A percentile compares a stretch with the other conserved stretches of the same genome.
phyloP scores from a whole-genome alignment of 495 filamentous ascomycete species.

The Pyrenula massariospora region DNA sequence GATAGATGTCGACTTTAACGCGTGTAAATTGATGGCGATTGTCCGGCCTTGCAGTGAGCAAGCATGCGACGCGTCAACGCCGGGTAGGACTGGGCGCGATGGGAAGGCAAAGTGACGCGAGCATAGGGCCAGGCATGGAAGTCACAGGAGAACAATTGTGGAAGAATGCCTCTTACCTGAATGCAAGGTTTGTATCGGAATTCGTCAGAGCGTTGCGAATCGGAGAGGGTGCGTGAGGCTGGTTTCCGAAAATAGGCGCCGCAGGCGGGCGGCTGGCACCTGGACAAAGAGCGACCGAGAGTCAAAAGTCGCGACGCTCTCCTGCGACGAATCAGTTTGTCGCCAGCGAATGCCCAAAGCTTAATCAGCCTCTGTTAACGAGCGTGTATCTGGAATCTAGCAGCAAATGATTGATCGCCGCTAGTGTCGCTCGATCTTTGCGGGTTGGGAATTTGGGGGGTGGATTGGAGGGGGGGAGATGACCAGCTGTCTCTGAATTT shows the following conservation, averaged over 20 bases:
- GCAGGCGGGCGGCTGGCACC: not conserved
- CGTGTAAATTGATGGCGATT: not conserved
- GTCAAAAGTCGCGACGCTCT: not conserved
- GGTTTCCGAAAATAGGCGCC: slow-evolving; percentile 1
- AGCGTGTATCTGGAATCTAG: not conserved
- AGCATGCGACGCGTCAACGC: not conserved
- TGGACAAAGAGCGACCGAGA: not conserved
- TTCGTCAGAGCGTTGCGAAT: slow-evolving; percentile 2
- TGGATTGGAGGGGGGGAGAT: not conserved
- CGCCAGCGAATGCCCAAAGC: no score
- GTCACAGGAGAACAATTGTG: not conserved
- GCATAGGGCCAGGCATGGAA: not conserved
- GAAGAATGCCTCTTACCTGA: slow-evolving; percentile 1
- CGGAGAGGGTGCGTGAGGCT: slow-evolving; percentile 1
- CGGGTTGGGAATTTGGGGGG: not conserved
- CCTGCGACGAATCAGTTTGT: not conserved
- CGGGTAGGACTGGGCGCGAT: not conserved
- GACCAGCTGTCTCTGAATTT: not conserved
- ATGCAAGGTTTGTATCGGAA: slow-evolving; percentile 1
- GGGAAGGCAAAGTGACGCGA: not conserved
- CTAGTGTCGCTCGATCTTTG: not conserved
- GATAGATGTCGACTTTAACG: slow-evolving; percentile 3
- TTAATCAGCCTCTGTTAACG: not conserved
- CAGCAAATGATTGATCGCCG: not conserved
- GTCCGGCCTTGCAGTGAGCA: not conserved